phyloP scores from a whole-genome alignment of 192 early-diverging fungal species.

The Coemansia aciculifera region DNA sequence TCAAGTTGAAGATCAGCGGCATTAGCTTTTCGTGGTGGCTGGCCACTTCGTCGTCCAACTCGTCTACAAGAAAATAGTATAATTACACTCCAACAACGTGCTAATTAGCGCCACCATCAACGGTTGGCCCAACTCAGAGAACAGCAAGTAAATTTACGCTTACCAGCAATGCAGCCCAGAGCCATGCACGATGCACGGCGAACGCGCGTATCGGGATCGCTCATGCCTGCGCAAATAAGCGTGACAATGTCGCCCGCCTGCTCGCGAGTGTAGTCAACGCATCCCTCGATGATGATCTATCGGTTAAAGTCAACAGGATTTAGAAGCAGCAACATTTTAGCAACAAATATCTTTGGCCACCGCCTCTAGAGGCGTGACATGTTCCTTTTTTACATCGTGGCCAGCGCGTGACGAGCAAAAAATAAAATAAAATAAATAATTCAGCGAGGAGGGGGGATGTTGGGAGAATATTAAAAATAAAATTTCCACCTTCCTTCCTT shows the following conservation, averaged over 20 bases:
- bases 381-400: conserved; percentile 6
- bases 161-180: conserved; percentile 70
- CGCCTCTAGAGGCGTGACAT: not conserved
- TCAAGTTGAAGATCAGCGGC: conserved; percentile 81
- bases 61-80: conserved; percentile 54
- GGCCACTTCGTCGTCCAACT: conserved; percentile 78
- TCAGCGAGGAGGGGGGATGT: not conserved
- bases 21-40: conserved; percentile 78
- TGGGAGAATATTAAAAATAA: not conserved
- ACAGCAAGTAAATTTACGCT: conserved; percentile 1
- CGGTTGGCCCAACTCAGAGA: not conserved
- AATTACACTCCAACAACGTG: not conserved
- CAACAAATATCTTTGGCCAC: not conserved
- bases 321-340: conserved; percentile 21
- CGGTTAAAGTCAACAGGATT: not conserved
- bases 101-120: not conserved
- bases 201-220: conserved; percentile 76
- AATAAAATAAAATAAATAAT: conserved; percentile 12
- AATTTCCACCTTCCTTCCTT: not conserved
- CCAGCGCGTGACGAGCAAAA: not conserved
- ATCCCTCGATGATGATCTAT: conserved; percentile 74
- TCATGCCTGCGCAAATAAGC: conserved; percentile 73
- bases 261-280: conserved; percentile 79
- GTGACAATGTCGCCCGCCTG: conserved; percentile 78
- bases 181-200: conserved; percentile 88